phyloP scores from a whole-genome alignment of 1,139 yeast genomes.

The Sugiyamaella castrensis region DNA sequence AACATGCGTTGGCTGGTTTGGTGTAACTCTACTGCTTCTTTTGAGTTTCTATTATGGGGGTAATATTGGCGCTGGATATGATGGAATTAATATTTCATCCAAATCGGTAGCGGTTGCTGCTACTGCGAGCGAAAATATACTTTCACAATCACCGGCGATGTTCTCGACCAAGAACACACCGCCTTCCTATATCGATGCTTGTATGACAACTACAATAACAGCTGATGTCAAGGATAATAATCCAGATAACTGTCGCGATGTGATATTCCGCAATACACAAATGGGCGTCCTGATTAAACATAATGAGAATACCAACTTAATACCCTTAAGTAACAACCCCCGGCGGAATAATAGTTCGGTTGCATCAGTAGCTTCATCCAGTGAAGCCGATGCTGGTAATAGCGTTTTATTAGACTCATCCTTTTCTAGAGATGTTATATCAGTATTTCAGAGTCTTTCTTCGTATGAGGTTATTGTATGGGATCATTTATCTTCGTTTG shows the following conservation, averaged over 20 bases:
- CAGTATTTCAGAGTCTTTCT: too few relatives aligned
- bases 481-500: too few relatives aligned
- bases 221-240: neutral
- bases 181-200: neutral
- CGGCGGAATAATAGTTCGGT: too few relatives aligned
- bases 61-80: neutral
- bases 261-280: constrained; percentile 2
- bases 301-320: too few relatives aligned
- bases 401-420: too few relatives aligned
- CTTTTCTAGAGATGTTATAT: too few relatives aligned
- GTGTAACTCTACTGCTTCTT: neutral
- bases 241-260: neutral
- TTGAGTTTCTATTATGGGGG: neutral
- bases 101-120: neutral
- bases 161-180: neutral
- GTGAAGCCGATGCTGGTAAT: too few relatives aligned
- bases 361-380: too few relatives aligned
- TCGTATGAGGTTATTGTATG: too few relatives aligned
- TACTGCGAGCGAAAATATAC: neutral
- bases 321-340: too few relatives aligned
- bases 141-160: neutral
- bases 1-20: neutral
- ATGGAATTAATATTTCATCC: neutral
- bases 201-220: neutral
- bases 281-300: neutral